Conservation (phyloP, 305 asterid species). For the Caryopteris hybrid region DNA sequence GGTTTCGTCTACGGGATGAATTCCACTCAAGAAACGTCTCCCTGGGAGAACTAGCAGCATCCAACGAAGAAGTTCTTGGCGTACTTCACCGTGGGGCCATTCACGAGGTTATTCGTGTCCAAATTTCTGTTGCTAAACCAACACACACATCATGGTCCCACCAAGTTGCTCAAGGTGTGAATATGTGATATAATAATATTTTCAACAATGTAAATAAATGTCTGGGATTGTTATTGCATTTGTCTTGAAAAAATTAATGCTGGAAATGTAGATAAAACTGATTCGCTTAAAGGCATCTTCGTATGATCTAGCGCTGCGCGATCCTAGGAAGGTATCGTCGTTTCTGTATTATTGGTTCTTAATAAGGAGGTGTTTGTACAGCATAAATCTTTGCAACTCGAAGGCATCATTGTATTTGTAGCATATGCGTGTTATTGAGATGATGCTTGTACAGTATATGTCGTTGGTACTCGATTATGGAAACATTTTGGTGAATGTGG, state of each 20-base stretch:
- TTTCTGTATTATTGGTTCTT: too few species aligned
- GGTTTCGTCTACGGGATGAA: conserved; percentile 67
- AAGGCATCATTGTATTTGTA: conserved; percentile 17
- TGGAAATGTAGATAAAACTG: background rate
- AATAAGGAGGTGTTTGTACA: too few species aligned
- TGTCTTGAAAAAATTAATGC: background rate
- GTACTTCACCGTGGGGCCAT: conserved; percentile 72
- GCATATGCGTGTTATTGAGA: background rate
- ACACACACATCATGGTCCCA: conserved; percentile 48
- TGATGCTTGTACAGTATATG: conserved; percentile 7
- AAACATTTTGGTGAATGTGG: too few species aligned
- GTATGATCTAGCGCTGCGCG: background rate
- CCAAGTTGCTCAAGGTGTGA: conserved; percentile 32
- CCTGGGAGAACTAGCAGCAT: conserved; percentile 41
- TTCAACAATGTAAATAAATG: conserved; percentile 14
- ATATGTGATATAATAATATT: background rate
- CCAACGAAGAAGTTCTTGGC: conserved; percentile 51
- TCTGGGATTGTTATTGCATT: conserved; percentile 5
- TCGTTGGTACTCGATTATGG: too few species aligned
- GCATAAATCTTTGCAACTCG: too few species aligned
- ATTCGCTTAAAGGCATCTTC: background rate
- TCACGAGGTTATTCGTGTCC: conserved; percentile 76
- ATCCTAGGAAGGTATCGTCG: background rate
- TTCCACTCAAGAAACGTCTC: conserved; percentile 42
- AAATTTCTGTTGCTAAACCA: conserved; percentile 44